Evolutionary conservation across 164 flowering plant species (phyloP).

Genomic region (Annona cherimola): DNA sequence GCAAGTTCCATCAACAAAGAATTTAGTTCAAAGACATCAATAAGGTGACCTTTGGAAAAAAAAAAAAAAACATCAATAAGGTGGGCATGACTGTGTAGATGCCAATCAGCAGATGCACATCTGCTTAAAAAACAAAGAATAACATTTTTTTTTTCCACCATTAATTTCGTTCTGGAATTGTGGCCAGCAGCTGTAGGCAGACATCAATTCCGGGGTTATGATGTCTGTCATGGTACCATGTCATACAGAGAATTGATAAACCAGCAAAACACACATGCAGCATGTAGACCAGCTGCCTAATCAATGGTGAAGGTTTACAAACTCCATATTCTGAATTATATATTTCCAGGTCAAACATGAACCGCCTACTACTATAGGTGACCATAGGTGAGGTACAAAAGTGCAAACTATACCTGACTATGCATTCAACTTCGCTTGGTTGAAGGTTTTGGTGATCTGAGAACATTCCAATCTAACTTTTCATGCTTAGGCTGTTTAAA

Average conservation of each 20-base stretch:
- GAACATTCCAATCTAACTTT: conserved; percentile 64
- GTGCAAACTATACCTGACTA: not conserved
- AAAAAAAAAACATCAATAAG: not conserved
- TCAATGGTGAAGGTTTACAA: not conserved
- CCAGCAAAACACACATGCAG: not conserved
- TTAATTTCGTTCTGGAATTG: not conserved
- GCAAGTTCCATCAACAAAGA: not conserved
- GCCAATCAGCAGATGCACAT: not conserved
- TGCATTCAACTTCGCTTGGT: conserved; percentile 26
- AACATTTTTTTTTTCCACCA: not conserved
- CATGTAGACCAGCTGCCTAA: not conserved
- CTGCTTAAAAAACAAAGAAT: not conserved
- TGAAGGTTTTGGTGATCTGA: conserved; percentile 53
- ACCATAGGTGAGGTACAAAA: not conserved
- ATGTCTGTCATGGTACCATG: too few relatives aligned
- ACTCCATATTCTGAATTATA: not conserved
- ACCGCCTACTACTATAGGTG: not conserved
- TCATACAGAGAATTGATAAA: too few relatives aligned
- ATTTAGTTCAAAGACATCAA: not conserved
- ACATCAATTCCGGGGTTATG: too few relatives aligned
- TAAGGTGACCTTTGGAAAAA: not conserved
- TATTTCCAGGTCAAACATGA: not conserved
- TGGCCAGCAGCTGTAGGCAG: not conserved
- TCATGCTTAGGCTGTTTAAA: conserved; percentile 45
- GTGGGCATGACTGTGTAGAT: not conserved